Conservation (phyloP, 164 flowering plant species). For the Magnolia changhungtana region DNA sequence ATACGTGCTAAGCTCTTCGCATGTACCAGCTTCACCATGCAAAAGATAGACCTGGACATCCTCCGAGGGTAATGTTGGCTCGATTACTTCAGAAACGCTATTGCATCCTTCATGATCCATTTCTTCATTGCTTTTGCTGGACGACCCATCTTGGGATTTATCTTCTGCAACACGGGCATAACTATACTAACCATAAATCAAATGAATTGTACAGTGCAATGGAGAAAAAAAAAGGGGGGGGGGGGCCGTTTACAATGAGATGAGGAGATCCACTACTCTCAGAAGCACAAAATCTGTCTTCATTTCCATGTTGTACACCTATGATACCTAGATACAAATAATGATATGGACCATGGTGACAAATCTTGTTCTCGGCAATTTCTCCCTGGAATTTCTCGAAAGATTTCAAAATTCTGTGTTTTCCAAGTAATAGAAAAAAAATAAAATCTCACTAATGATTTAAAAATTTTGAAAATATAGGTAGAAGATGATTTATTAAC, state of each 20-base stretch:
- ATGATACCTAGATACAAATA: background rate
- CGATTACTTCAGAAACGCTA: slow-evolving; percentile 24
- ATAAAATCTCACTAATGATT: too few relatives aligned
- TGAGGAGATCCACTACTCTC: background rate
- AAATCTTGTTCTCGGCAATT: background rate
- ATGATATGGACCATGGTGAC: background rate
- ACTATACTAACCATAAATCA: background rate
- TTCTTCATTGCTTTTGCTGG: slow-evolving; percentile 5
- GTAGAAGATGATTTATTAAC: too few relatives aligned
- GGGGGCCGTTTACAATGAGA: too few relatives aligned
- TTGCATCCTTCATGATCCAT: slow-evolving; percentile 22
- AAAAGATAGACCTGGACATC: background rate
- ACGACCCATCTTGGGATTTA: slow-evolving; percentile 5
- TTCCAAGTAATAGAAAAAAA: too few relatives aligned
- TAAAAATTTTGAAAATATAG: too few relatives aligned
- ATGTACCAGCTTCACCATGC: background rate
- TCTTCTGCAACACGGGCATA: slow-evolving; percentile 18
- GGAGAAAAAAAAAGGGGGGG: too few relatives aligned
- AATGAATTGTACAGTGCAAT: background rate
- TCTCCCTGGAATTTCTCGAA: background rate
- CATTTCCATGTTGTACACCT: background rate
- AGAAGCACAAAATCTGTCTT: background rate
- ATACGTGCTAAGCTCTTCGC: background rate
- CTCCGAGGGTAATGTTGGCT: background rate
- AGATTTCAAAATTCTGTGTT: too few relatives aligned